Conservation (phyloP, 352 stramenopile genomes). For the Globisporangium viniferum region DNA sequence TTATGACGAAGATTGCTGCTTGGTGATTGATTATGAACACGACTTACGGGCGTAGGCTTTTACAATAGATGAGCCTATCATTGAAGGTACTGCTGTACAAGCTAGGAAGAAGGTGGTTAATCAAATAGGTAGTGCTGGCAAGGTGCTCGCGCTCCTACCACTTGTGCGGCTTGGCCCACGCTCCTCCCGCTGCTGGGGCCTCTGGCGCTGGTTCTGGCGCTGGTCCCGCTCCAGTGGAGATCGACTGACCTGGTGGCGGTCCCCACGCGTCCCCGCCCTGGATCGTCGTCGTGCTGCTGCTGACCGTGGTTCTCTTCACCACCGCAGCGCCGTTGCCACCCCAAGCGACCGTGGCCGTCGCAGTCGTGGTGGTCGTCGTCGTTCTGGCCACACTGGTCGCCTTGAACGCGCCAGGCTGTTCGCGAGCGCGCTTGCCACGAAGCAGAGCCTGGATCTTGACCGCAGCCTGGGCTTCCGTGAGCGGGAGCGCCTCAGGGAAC, state of each 20-base stretch:
- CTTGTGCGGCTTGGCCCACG: conserved; percentile 68
- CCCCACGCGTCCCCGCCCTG: conserved; percentile 14
- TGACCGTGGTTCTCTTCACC: conserved; percentile 7
- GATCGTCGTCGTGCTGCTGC: conserved; percentile 15
- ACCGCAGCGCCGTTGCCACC: conserved; percentile 12
- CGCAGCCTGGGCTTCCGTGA: conserved; percentile 70
- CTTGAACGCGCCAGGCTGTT: conserved; percentile 17
- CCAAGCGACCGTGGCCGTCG: conserved; percentile 13
- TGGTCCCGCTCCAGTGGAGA: conserved; percentile 10
- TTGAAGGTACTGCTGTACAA: neutral
- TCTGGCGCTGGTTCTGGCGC: conserved; percentile 7
- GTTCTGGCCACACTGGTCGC: neutral
- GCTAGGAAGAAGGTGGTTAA: neutral
- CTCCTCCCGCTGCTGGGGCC: conserved; percentile 17
- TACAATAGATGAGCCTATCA: neutral
- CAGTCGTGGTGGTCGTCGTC: conserved; percentile 7
- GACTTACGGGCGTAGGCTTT: neutral
- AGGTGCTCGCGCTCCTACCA: conserved; percentile 24
- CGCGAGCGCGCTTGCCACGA: conserved; percentile 42
- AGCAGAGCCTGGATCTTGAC: conserved; percentile 71
- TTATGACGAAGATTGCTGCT: neutral
- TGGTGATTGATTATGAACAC: neutral
- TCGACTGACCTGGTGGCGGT: conserved; percentile 24
- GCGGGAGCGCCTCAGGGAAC: conserved; percentile 70
- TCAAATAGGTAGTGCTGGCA: neutral